phyloP scores from a whole-genome alignment of 2,329 filamentous ascomycete species.

The Fonsecaea pugnacius region DNA sequence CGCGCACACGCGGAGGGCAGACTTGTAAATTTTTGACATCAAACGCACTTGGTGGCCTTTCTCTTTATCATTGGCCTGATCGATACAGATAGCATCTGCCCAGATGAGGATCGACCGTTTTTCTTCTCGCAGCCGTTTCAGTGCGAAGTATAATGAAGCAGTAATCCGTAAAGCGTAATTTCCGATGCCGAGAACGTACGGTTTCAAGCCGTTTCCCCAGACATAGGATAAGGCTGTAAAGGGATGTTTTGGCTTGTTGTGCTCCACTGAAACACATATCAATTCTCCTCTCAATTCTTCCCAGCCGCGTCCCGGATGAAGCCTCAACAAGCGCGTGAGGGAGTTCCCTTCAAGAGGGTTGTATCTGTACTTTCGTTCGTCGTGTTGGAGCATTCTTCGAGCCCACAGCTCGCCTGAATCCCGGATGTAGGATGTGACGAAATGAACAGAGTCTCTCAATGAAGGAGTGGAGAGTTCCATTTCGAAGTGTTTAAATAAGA shows the following conservation, averaged over 20 bases:
- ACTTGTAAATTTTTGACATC: constrained; percentile 8
- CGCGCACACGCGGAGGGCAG: background rate
- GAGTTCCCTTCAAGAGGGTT: background rate
- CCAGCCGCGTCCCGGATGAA: background rate
- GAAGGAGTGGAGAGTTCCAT: background rate
- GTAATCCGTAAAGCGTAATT: background rate
- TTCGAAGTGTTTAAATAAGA: constrained; percentile 1
- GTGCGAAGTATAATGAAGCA: background rate
- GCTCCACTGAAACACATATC: background rate
- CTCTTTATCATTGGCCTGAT: constrained; percentile 7
- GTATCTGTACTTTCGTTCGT: background rate
- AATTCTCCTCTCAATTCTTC: background rate
- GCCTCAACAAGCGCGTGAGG: background rate
- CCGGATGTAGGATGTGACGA: background rate
- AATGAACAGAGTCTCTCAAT: background rate
- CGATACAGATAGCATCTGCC: constrained; percentile 8
- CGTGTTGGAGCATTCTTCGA: background rate
- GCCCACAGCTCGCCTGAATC: constrained; percentile 1
- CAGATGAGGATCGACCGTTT: background rate
- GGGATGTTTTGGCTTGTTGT: background rate
- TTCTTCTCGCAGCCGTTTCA: background rate
- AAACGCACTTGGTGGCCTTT: constrained; percentile 7
- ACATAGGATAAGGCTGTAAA: constrained; percentile 5
- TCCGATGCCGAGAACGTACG: background rate
- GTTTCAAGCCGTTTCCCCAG: background rate